A percentile compares a stretch with the other conserved stretches of the same genome.
Evolutionary conservation across 2,329 filamentous ascomycete genomes (phyloP).

Genomic region (Saccharata proteae): DNA sequence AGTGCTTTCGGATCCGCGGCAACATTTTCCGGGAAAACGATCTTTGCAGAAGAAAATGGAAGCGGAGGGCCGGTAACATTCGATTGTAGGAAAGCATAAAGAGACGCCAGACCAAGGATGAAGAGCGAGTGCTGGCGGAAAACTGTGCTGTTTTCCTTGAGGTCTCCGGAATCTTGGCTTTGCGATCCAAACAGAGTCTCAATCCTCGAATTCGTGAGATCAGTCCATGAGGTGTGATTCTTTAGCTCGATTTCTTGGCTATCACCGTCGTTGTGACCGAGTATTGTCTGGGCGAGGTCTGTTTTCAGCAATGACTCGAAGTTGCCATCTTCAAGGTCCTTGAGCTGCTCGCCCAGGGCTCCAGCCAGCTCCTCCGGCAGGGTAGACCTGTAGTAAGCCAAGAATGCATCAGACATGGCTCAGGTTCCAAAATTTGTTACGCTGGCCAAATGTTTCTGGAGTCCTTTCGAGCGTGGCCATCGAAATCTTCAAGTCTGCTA

Average conservation of each 20-base stretch:
- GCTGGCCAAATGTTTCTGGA: background rate
- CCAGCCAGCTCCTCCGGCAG: slow-evolving; percentile 30
- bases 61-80: slow-evolving; percentile 82
- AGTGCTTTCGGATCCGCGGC: slow-evolving; percentile 24
- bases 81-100: slow-evolving; percentile 71
- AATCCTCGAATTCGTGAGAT: slow-evolving; percentile 33
- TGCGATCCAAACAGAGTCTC: slow-evolving; percentile 25
- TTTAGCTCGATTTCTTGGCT: slow-evolving; percentile 18
- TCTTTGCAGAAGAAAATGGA: slow-evolving; percentile 39
- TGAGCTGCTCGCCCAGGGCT: slow-evolving; percentile 24
- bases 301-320: slow-evolving; percentile 28
- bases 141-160: slow-evolving; percentile 18
- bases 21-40: slow-evolving; percentile 38
- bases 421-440: background rate
- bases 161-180: slow-evolving; percentile 15
- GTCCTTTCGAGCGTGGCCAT: too few species aligned
- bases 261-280: slow-evolving; percentile 26
- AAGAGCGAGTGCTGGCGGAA: slow-evolving; percentile 33
- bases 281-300: slow-evolving; percentile 24
- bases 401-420: slow-evolving; percentile 30
- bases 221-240: slow-evolving; percentile 30
- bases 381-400: slow-evolving; percentile 27
- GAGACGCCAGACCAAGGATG: slow-evolving; percentile 52
- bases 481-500: too few species aligned
- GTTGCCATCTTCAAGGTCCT: slow-evolving; percentile 29